Conservation (phyloP, 2,329 filamentous ascomycete genomes). For the Fusarium scirpi region DNA sequence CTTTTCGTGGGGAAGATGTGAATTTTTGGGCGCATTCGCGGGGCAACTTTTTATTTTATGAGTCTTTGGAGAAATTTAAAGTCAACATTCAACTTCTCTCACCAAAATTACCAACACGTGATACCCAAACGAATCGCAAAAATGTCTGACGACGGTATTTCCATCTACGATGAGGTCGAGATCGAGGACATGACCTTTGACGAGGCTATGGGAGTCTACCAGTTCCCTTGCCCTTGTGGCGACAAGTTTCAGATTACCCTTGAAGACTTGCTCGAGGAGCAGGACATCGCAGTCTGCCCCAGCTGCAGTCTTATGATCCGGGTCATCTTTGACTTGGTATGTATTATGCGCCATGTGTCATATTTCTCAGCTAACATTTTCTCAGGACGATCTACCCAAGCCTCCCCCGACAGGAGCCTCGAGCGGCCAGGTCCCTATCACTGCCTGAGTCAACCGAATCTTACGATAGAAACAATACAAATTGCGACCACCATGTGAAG, state of each 20-base stretch:
- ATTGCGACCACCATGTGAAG: neutral
- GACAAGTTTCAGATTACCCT: slow-evolving; percentile 94
- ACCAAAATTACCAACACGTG: neutral
- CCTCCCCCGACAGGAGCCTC: slow-evolving; percentile 50
- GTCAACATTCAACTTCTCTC: neutral
- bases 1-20: slow-evolving; percentile 21
- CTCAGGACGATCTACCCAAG: slow-evolving; percentile 61
- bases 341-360: slow-evolving; percentile 45
- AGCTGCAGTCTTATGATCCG: slow-evolving; percentile 97
- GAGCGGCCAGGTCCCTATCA: slow-evolving; percentile 54
- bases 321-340: slow-evolving; percentile 89
- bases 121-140: slow-evolving; percentile 30
- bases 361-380: neutral
- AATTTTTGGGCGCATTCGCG: slow-evolving; percentile 42
- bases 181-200: slow-evolving; percentile 99
- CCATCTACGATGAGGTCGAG: slow-evolving; percentile 97
- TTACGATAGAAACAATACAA: slow-evolving; percentile 10
- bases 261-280: slow-evolving; percentile 84
- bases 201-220: slow-evolving; percentile 83
- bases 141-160: slow-evolving; percentile 74
- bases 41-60: slow-evolving; percentile 43
- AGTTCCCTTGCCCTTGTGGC: slow-evolving; percentile 97
- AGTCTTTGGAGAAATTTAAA: slow-evolving; percentile 9
- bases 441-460: slow-evolving; percentile 51
- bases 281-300: slow-evolving; percentile 96